These are phyloP conservation scores for Agaricus blazei DNA, from an alignment of 768 basidiomycete species.

Conservation along the genomic window DNA sequence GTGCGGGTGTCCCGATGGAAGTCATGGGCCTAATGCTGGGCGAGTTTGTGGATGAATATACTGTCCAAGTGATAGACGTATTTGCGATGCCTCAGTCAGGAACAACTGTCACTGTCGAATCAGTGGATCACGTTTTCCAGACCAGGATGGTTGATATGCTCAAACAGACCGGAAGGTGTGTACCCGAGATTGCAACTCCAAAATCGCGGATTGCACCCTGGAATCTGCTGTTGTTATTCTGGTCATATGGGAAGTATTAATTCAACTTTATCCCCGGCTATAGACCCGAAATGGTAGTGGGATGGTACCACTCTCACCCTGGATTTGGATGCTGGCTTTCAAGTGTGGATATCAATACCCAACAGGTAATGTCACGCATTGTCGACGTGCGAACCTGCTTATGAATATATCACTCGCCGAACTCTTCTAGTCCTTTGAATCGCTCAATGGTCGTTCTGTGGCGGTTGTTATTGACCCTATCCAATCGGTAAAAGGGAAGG, in stretches of 20 bases:
- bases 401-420: background rate
- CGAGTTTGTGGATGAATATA: conserved; percentile 98
- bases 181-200: conserved; percentile 14
- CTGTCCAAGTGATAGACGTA: conserved; percentile 90
- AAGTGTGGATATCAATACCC: conserved; percentile 98
- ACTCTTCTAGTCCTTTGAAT: conserved; percentile 84
- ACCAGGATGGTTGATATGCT: conserved; percentile 98
- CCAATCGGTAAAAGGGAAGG: conserved; percentile 97
- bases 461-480: conserved; percentile 98
- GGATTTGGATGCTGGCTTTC: conserved; percentile 99
- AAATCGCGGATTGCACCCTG: background rate
- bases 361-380: conserved; percentile 58
- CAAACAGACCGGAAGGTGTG: conserved; percentile 95
- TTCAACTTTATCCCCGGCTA: conserved; percentile 2
- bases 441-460: conserved; percentile 87
- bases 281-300: conserved; percentile 96
- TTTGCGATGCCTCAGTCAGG: conserved; percentile 99
- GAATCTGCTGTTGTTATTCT: background rate
- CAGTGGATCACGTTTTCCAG: conserved; percentile 98
- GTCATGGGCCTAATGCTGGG: conserved; percentile 99
- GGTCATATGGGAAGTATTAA: background rate
- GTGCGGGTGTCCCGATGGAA: conserved; percentile 98
- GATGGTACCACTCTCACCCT: conserved; percentile 99
- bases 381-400: conserved; percentile 1
- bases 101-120: conserved; percentile 96